Evolutionary conservation across 805 yeast genomes (phyloP).

Genomic region (Saturnispora sanitii): DNA sequence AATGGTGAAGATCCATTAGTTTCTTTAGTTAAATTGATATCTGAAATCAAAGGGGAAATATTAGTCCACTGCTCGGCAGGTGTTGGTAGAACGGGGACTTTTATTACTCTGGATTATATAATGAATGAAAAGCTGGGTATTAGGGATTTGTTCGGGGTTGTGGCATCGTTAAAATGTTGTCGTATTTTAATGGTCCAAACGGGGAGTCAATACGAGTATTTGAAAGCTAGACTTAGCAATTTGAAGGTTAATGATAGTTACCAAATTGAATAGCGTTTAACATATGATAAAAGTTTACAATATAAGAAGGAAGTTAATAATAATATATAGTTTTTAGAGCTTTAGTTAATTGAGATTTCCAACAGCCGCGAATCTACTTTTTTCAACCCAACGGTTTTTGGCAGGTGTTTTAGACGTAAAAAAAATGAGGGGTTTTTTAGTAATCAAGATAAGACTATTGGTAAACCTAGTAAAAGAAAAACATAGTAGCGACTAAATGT

Average conservation of each 20-base stretch:
- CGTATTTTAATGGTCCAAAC: slow-evolving; percentile 48
- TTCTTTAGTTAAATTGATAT: slow-evolving; percentile 1
- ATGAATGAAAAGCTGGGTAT: slow-evolving; percentile 14
- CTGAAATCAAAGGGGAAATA: slow-evolving; percentile 10
- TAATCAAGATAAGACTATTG: no score
- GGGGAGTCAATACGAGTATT: slow-evolving; percentile 38
- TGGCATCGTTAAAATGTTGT: slow-evolving; percentile 37
- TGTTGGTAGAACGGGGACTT: slow-evolving; percentile 50
- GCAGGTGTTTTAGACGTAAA: no score
- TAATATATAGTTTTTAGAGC: no score
- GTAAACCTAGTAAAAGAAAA: no score
- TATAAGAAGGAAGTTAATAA: no score
- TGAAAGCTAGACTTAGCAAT: slow-evolving; percentile 31
- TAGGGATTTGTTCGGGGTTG: slow-evolving; percentile 31
- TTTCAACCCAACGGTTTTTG: no score
- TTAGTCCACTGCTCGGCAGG: slow-evolving; percentile 53
- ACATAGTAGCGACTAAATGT: no score
- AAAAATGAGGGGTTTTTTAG: no score
- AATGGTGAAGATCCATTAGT: slow-evolving; percentile 7
- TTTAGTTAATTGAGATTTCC: no score
- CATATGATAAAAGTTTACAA: no score
- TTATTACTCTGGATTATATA: slow-evolving; percentile 36
- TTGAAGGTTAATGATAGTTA: not conserved
- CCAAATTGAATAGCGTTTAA: not conserved
- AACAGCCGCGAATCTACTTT: no score